Conservation (phyloP, 2,329 filamentous ascomycete species). For the Endoconidiophora laricicola region DNA sequence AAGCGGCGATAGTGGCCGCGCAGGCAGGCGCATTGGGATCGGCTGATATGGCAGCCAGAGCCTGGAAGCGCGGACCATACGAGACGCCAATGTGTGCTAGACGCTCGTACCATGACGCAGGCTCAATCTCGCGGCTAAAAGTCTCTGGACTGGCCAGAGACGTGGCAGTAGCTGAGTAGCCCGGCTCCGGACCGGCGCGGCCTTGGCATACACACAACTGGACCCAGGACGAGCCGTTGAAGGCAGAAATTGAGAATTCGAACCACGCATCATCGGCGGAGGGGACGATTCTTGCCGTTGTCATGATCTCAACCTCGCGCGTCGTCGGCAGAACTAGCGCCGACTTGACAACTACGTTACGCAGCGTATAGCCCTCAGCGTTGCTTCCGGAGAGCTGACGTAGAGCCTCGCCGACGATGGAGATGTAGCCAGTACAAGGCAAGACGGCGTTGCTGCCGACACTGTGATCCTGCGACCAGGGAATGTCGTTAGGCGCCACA, state of each 20-base stretch:
- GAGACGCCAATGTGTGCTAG: conserved; percentile 22
- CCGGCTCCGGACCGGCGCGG: not conserved
- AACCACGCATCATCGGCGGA: conserved; percentile 24
- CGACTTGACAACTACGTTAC: conserved; percentile 29
- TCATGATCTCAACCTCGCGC: conserved; percentile 31
- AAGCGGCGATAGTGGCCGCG: not conserved
- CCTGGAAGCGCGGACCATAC: conserved; percentile 24
- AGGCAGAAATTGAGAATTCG: conserved; percentile 40
- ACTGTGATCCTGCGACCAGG: conserved; percentile 26
- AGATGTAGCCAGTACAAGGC: conserved; percentile 23
- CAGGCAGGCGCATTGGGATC: not conserved
- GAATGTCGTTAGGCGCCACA: conserved; percentile 15
- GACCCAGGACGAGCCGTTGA: conserved; percentile 17
- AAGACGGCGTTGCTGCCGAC: conserved; percentile 20
- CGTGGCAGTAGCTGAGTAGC: not conserved
- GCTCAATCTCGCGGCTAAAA: not conserved
- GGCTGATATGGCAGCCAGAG: conserved; percentile 14
- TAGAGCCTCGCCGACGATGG: conserved; percentile 17
- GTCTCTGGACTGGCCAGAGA: not conserved
- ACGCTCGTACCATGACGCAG: conserved; percentile 16
- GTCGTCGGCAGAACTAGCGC: conserved; percentile 31
- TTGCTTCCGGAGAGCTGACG: not conserved
- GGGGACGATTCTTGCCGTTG: conserved; percentile 24
- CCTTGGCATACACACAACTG: not conserved
- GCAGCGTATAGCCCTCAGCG: conserved; percentile 17